Evolutionary conservation across 1,284 basidiomycete genomes (phyloP), one percentile per base, ranked within the genome.

Genomic region (Earliella scabrosa): DNA sequence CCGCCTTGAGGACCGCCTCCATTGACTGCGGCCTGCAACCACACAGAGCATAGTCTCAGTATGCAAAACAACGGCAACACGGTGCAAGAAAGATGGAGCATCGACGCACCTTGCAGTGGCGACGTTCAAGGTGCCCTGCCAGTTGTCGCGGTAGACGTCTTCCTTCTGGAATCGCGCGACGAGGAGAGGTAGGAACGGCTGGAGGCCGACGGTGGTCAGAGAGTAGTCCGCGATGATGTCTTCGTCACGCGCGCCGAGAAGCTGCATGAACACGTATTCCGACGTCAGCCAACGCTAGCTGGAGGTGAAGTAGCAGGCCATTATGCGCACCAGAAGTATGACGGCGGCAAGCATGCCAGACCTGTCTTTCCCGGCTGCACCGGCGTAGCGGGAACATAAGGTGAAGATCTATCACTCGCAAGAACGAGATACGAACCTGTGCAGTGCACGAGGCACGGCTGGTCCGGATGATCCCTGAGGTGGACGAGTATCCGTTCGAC

Each of bases 401-500:
- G n/a, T 16, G 35, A n/a, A 14, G 35, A 5, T 11, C n/a, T 11
- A 16, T 11, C 8, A 14, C 31, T 32, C 14, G 16, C 5, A 18
- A 36, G n/a, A 18, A 36, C n/a, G 16, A 14, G 6, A 36, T 14
- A 16, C 26, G 24, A 2, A 41, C 39, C 39, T 21, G 88, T 91
- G 63, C 88, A 91, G 64, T 91, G 88, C 58, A 91, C 87, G 29
- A 91, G 58, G 60, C 79, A 85, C 0, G 79, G 80, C 47, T 82
- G 80, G 39, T 77, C 76, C 66, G 88, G 86, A 56, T 76, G 76
- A 65, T 91, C 88, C 47, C 85, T 76, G 23, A 91, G 77, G 67
- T 90, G 87, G 52, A 83, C 79, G 13, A 91, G 75, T 48, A 91
- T 84, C 2, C 73, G 66, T 18, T 83, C 81, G 64, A 88, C 88